Evolutionary conservation across 2,329 filamentous ascomycete species (phyloP), one percentile per base, ranked within the genome.

Genomic region (Tolypocladium album): DNA sequence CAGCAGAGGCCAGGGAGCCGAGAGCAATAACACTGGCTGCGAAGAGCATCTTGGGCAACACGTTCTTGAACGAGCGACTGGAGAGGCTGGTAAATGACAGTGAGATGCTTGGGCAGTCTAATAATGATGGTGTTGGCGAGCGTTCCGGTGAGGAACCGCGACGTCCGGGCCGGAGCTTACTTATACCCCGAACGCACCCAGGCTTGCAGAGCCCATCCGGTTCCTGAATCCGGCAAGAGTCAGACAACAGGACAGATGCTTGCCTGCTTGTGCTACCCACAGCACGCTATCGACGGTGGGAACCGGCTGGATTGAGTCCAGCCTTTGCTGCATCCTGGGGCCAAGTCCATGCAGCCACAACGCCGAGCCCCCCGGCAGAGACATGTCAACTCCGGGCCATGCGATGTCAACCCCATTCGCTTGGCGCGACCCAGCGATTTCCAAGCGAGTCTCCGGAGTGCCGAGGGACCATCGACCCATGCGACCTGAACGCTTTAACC

Each of bases 1-100:
- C 70, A 55, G 68, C 45, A 24, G 70, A 62, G 63, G 66, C 70
- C 47, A 67, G 43, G 36, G 69, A 67, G 67, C 66, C 68, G n/a
- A 73, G 60, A 47, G 67, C 63, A 59, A 70, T 56, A 57, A 66
- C 56, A 47, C 65, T 64, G 31, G 66, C 59, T 58, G 66, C 61
- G 62, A 71, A 62, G 47, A 63, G 70, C 72, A 74, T 74, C 11
- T 62, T 70, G 65, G 27, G 43, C 38, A 22, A 55, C 8, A 36
- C 15, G 53, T 39, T 52, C 12, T 45, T 58, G 39, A 58, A 63
- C 58, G 61, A 64, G 57, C 57, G 63, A 61, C 55, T 56, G 27
- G 27, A 45, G 58, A 34, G 31, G 20, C 50, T 13, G 50, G 50
- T 53, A 12, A 40, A 39, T 24, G 22, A 42, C 55, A 56, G 39